Evolutionary conservation across 805 yeast species (phyloP), one percentile per base, ranked within the genome.

Genomic region (Ogataea ramenticola): DNA sequence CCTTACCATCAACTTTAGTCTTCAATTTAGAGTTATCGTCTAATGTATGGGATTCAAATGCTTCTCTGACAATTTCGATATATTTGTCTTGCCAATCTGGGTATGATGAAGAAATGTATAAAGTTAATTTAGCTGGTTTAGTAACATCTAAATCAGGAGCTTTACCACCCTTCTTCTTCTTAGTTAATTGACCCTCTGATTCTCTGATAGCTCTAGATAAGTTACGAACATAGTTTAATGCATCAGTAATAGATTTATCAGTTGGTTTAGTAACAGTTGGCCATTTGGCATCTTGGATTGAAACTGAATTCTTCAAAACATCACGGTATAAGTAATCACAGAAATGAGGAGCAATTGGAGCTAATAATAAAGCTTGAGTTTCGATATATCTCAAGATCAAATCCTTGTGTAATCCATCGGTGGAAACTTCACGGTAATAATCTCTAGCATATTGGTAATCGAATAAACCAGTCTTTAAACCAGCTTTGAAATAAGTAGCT

Each of bases 281-380:
- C 84, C 91, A 93, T 46, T 51, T 58, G 21, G 91, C 85, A 31
- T 49, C 42, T 64, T 90, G 95, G 37, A 87, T 80, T 38, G 95
- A 73, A 3, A 72, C 73, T 39, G 67, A 62, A 53, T 83, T 75
- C 36, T 80, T 79, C 50, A 93, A 71, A 37, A 89, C 72, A 52
- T 91, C 98, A 60, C 84, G 78, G 77, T 86, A 88, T 46, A 91
- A 71, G 68, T 79, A 87, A 55, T 93, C 99, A 51, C 93, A 80
- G 64, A 91, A 89, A 66, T 93, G 99, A 40, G 99, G 98, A 37
- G 98, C 95, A 55, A 93, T 72, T 50, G 99, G 99, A 16, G 95
- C 80, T 54, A 93, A 68, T 62, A 90, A 66, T 55, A 93, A 74
- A 17, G 82, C 82, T 71, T 93, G 99, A 29, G 79, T 69, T 67